These are phyloP conservation scores for Hygrocybe coccinea DNA, from an alignment of 768 basidiomycete genomes.

Conservation along the genomic window DNA sequence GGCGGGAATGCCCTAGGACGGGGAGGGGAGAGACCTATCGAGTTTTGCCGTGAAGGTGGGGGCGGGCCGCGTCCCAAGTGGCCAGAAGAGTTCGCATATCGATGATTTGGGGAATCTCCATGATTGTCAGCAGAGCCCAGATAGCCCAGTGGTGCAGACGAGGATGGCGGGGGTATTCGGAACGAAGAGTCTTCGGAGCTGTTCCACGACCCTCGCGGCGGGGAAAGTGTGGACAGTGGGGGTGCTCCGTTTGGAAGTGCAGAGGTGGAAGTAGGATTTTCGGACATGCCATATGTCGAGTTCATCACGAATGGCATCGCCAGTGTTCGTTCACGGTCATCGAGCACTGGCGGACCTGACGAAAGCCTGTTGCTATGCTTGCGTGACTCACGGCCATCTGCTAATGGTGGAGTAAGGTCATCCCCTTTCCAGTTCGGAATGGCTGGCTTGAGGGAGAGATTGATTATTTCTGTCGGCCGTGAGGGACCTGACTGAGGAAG, in stretches of 20 bases:
- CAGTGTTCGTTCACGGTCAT: slow-evolving; percentile 49
- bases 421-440: slow-evolving; percentile 40
- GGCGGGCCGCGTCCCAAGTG: slow-evolving; percentile 20
- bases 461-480: slow-evolving; percentile 50
- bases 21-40: slow-evolving; percentile 35
- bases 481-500: slow-evolving; percentile 34
- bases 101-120: slow-evolving; percentile 41
- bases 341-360: slow-evolving; percentile 37
- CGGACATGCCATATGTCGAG: slow-evolving; percentile 38
- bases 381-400: slow-evolving; percentile 28
- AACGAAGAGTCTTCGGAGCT: slow-evolving; percentile 24
- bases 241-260: slow-evolving; percentile 27
- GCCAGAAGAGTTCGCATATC: slow-evolving; percentile 28
- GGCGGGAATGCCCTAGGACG: slow-evolving; percentile 29
- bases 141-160: slow-evolving; percentile 29
- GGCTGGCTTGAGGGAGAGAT: slow-evolving; percentile 37
- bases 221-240: background rate
- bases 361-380: slow-evolving; percentile 30
- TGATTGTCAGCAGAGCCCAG: slow-evolving; percentile 27
- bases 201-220: slow-evolving; percentile 33
- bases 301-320: slow-evolving; percentile 52
- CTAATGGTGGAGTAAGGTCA: slow-evolving; percentile 16
- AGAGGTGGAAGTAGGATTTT: slow-evolving; percentile 14
- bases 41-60: slow-evolving; percentile 23
- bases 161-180: slow-evolving; percentile 30